These are phyloP conservation scores for Cymodocea nodosa DNA, from an alignment of 116 monocot genomes.

Conservation along the genomic window DNA sequence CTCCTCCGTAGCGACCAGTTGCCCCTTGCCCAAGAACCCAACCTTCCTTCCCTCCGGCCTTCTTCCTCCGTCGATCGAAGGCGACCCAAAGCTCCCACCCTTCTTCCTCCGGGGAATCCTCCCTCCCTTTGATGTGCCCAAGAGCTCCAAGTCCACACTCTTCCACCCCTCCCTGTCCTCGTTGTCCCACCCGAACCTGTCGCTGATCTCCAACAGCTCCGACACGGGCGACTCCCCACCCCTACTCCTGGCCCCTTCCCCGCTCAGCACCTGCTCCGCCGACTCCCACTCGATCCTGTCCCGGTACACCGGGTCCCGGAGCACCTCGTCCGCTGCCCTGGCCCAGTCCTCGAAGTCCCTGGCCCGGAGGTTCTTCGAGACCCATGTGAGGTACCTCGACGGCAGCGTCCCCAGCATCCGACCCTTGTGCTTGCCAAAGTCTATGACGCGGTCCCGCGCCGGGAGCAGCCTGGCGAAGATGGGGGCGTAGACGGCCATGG, in stretches of 20 bases:
- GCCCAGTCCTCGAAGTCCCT: constrained; percentile 45
- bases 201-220: constrained; percentile 35
- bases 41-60: not conserved
- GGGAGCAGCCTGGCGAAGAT: constrained; percentile 5
- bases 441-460: constrained; percentile 39
- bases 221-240: constrained; percentile 11
- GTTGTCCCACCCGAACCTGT: constrained; percentile 69
- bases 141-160: constrained; percentile 35
- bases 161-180: constrained; percentile 59
- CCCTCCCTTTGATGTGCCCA: constrained; percentile 63
- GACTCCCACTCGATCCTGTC: constrained; percentile 82
- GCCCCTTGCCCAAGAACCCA: constrained; percentile 11
- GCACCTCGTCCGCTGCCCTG: constrained; percentile 51
- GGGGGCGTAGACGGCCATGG: not conserved
- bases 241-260: constrained; percentile 7
- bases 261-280: constrained; percentile 37
- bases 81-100: too few relatives aligned
- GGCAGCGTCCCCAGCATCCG: constrained; percentile 70
- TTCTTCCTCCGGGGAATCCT: constrained; percentile 36
- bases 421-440: constrained; percentile 74
- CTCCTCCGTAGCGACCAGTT: constrained; percentile 4
- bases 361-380: constrained; percentile 37
- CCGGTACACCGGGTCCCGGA: constrained; percentile 50
- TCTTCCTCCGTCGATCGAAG: too few relatives aligned
- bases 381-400: constrained; percentile 57